A percentile compares a stretch with the other conserved stretches of the same genome.
phyloP scores from a whole-genome alignment of 2,329 filamentous ascomycete genomes.

The Shiraia bambusicola region DNA sequence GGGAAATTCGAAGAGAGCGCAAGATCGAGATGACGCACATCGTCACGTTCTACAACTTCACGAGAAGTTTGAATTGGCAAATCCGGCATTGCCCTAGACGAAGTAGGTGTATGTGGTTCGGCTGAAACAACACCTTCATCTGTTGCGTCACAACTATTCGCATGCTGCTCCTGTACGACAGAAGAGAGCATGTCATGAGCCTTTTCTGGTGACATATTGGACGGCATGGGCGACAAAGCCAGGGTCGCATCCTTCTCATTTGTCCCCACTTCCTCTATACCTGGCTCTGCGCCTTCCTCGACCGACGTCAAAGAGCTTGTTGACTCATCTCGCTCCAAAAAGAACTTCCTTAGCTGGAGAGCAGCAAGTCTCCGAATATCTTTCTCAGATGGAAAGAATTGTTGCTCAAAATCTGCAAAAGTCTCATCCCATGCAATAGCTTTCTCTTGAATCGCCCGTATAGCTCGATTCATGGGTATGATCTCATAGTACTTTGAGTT shows the following conservation, averaged over 20 bases:
- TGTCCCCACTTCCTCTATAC: conserved; percentile 30
- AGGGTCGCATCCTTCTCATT: conserved; percentile 36
- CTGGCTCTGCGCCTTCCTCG: conserved; percentile 62
- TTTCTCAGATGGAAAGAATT: conserved; percentile 92
- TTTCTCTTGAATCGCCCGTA: conserved; percentile 88
- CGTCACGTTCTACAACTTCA: conserved; percentile 51
- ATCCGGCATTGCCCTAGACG: conserved; percentile 13
- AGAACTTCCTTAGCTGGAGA: conserved; percentile 91
- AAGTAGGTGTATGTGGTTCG: conserved; percentile 11
- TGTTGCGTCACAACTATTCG: conserved; percentile 19
- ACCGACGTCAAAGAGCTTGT: conserved; percentile 70
- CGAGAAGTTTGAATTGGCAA: conserved; percentile 33
- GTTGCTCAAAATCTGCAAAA: conserved; percentile 86
- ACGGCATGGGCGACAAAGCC: conserved; percentile 38
- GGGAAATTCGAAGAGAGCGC: conserved; percentile 51
- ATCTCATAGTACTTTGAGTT: conserved; percentile 95
- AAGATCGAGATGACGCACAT: conserved; percentile 63
- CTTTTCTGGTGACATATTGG: conserved; percentile 59
- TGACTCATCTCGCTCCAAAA: conserved; percentile 81
- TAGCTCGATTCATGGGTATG: conserved; percentile 85
- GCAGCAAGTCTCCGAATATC: conserved; percentile 91
- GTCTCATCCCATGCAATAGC: conserved; percentile 90
- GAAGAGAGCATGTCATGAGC: conserved; percentile 64
- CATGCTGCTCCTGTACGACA: conserved; percentile 64
- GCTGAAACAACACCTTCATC: conserved; percentile 8